phyloP scores from a whole-genome alignment of 2,329 filamentous ascomycete species.

The Aspergillus felis region DNA sequence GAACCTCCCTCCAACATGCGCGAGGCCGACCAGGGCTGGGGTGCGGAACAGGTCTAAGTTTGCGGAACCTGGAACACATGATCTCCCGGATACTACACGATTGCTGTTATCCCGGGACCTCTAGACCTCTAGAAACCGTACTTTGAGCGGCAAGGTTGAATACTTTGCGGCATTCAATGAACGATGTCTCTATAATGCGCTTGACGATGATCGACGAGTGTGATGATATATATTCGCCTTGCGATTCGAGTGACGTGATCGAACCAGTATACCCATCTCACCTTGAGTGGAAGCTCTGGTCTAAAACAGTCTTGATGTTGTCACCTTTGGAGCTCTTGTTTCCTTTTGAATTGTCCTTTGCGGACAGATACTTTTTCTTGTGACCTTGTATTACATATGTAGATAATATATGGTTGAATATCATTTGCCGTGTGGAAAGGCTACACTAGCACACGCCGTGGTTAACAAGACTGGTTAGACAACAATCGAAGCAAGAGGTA shows the following conservation, averaged over 20 bases:
- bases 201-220: slow-evolving; percentile 20
- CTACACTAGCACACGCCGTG: background rate
- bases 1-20: slow-evolving; percentile 80
- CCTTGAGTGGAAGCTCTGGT: background rate
- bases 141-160: background rate
- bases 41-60: slow-evolving; percentile 68
- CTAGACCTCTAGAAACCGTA: background rate
- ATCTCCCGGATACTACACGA: background rate
- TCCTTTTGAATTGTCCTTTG: background rate
- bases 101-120: background rate
- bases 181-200: slow-evolving; percentile 7
- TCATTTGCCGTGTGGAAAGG: background rate
- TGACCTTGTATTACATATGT: background rate
- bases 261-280: background rate
- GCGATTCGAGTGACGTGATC: slow-evolving; percentile 10
- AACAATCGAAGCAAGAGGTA: background rate
- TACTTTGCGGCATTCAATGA: background rate
- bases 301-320: background rate
- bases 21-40: slow-evolving; percentile 71
- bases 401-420: background rate
- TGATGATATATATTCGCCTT: slow-evolving; percentile 15
- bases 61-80: background rate
- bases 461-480: background rate
- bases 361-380: background rate
- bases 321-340: background rate